phyloP scores from a whole-genome alignment of 495 filamentous ascomycete species.

The Tuber umbilicatum region DNA sequence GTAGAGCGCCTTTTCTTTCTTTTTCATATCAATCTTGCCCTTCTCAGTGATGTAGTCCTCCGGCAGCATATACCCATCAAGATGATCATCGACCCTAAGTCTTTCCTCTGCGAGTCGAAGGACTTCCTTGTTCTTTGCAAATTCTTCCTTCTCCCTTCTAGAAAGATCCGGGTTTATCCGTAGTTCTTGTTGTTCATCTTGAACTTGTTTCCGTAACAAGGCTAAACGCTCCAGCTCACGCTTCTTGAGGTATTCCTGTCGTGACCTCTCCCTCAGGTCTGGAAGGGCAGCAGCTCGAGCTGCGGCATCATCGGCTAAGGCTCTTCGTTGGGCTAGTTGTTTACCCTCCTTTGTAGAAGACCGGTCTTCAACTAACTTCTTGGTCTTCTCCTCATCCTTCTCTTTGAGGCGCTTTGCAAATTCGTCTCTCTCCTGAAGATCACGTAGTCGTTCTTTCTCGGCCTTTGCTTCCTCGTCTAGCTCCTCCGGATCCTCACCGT shows the following conservation, averaged over 20 bases:
- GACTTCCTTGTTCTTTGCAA: slow-evolving; percentile 80
- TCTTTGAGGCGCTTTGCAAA: slow-evolving; percentile 65
- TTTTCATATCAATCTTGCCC: slow-evolving; percentile 80
- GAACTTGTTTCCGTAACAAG: slow-evolving; percentile 81
- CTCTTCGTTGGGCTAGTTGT: slow-evolving; percentile 54
- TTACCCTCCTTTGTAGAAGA: slow-evolving; percentile 54
- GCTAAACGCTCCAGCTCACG: slow-evolving; percentile 78
- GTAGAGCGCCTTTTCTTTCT: slow-evolving; percentile 85
- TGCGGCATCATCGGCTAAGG: slow-evolving; percentile 59
- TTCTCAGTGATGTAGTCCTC: slow-evolving; percentile 92
- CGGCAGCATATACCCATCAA: slow-evolving; percentile 88
- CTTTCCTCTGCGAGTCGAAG: slow-evolving; percentile 83
- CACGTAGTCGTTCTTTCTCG: slow-evolving; percentile 55
- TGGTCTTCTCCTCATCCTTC: slow-evolving; percentile 63
- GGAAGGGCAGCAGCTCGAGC: slow-evolving; percentile 60
- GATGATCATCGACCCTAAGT: slow-evolving; percentile 78
- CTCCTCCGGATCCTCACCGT: slow-evolving; percentile 46
- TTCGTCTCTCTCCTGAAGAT: slow-evolving; percentile 65
- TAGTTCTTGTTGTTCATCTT: slow-evolving; percentile 78
- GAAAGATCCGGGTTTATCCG: slow-evolving; percentile 68
- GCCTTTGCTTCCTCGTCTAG: slow-evolving; percentile 55
- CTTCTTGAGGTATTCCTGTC: slow-evolving; percentile 92
- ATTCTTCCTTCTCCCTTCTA: slow-evolving; percentile 77
- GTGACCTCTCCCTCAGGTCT: slow-evolving; percentile 70
- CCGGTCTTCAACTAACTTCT: slow-evolving; percentile 63